These are phyloP conservation scores for Epipyxis sp. DNA, from an alignment of 108 stramenopile species.

Conservation along the genomic window DNA sequence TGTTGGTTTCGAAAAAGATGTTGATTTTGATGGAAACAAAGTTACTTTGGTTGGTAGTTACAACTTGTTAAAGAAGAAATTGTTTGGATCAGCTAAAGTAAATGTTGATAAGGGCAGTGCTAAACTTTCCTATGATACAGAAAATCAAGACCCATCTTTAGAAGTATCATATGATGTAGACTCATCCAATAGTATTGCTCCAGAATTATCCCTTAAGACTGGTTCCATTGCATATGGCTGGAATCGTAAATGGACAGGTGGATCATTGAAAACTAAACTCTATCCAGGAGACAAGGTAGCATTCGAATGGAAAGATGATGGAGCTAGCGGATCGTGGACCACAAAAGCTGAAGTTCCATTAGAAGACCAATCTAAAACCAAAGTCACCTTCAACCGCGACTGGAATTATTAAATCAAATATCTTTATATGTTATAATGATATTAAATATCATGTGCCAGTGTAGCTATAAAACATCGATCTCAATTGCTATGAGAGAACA, in stretches of 20 bases:
- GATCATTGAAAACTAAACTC: constrained; percentile 3
- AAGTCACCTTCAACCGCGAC: neutral
- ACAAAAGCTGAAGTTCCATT: neutral
- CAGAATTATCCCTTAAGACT: neutral
- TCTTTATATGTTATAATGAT: too few relatives aligned
- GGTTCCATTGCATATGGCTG: neutral
- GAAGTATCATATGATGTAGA: neutral
- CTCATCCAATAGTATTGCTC: neutral
- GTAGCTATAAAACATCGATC: too few relatives aligned
- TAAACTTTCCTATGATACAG: neutral
- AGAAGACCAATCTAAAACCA: neutral
- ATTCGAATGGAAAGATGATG: constrained; percentile 6
- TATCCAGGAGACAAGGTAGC: constrained; percentile 9
- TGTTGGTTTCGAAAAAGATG: neutral
- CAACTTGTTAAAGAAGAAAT: neutral
- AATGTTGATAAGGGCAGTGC: neutral
- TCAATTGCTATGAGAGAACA: too few relatives aligned
- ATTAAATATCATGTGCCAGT: too few relatives aligned
- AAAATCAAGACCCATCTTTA: neutral
- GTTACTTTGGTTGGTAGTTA: neutral
- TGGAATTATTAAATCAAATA: constrained; percentile 3
- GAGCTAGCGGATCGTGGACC: neutral
- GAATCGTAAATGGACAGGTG: constrained; percentile 1
- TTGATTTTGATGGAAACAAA: neutral
- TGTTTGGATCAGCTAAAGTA: neutral